phyloP scores from a whole-genome alignment of 1,139 yeast genomes.

The Zhuliangozyma parablackwelliae region DNA sequence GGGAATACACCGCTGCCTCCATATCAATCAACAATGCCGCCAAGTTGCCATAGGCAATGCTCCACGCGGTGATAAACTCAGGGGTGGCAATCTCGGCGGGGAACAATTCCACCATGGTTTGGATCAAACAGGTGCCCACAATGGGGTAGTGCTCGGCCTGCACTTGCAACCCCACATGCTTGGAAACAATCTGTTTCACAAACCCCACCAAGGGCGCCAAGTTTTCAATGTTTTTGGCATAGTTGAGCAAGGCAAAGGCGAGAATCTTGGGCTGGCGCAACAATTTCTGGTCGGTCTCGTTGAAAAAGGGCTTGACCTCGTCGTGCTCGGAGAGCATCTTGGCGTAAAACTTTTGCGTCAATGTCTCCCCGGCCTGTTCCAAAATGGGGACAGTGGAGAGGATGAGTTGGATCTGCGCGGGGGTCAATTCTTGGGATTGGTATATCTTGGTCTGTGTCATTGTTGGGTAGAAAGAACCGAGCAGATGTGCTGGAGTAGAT shows the following conservation, averaged over 20 bases:
- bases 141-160: slow-evolving; percentile 61
- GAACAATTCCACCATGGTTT: slow-evolving; percentile 50
- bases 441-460: slow-evolving; percentile 12
- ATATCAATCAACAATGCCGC: slow-evolving; percentile 58
- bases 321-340: slow-evolving; percentile 53
- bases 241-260: slow-evolving; percentile 58
- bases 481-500: no score
- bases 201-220: slow-evolving; percentile 49
- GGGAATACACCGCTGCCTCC: slow-evolving; percentile 45
- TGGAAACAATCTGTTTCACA: slow-evolving; percentile 58
- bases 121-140: slow-evolving; percentile 54
- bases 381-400: slow-evolving; percentile 58
- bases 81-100: slow-evolving; percentile 56
- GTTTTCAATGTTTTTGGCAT: slow-evolving; percentile 63
- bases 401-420: slow-evolving; percentile 35
- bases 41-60: slow-evolving; percentile 57
- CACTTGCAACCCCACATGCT: slow-evolving; percentile 63
- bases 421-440: slow-evolving; percentile 19
- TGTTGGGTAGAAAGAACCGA: slow-evolving; percentile 4
- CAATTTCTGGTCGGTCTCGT: slow-evolving; percentile 52
- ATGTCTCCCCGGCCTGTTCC: slow-evolving; percentile 49
- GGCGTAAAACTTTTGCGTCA: slow-evolving; percentile 52
- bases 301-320: slow-evolving; percentile 56
- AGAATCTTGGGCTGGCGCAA: slow-evolving; percentile 61
- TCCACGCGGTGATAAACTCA: slow-evolving; percentile 62